Evolutionary conservation across 2,329 filamentous ascomycete genomes (phyloP).

Genomic region (Onygenales sp.): DNA sequence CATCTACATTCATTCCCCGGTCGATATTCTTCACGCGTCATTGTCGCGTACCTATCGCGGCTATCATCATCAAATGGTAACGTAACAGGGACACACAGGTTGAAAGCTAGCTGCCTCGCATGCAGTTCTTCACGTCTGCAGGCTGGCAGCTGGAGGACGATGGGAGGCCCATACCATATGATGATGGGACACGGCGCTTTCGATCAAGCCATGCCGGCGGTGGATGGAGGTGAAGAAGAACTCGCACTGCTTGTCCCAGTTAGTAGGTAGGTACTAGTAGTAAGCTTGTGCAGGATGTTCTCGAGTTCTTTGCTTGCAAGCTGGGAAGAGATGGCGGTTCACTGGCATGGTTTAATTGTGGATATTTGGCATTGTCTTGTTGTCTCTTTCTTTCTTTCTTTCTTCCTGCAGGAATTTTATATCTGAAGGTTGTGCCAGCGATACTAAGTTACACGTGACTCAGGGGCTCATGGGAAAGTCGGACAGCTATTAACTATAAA

Average conservation of each 20-base stretch:
- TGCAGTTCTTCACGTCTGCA: constrained; percentile 11
- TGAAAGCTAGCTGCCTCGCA: constrained; percentile 29
- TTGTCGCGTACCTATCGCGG: not conserved
- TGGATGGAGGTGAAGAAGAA: constrained; percentile 4
- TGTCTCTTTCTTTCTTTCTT: too few relatives aligned
- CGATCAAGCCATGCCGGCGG: not conserved
- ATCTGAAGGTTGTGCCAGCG: too few relatives aligned
- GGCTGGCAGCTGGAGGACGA: constrained; percentile 1
- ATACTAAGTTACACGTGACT: too few relatives aligned
- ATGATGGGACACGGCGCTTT: constrained; percentile 5
- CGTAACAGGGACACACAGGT: constrained; percentile 21
- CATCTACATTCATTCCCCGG: not conserved
- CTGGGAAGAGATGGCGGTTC: constrained; percentile 4
- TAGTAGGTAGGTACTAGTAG: constrained; percentile 6
- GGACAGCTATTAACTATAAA: too few relatives aligned
- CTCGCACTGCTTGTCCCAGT: constrained; percentile 10
- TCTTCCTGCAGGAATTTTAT: too few relatives aligned
- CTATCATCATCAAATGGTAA: not conserved
- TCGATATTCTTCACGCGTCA: not conserved
- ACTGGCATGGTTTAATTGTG: not conserved
- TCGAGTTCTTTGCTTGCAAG: constrained; percentile 11
- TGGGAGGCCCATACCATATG: constrained; percentile 2
- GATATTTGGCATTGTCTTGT: too few relatives aligned
- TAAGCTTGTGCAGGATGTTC: constrained; percentile 19
- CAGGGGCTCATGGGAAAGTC: too few relatives aligned